Base-by-base conservation (phyloP, 176 grass and related monocot genomes). In the Puya raimondii region DNA sequence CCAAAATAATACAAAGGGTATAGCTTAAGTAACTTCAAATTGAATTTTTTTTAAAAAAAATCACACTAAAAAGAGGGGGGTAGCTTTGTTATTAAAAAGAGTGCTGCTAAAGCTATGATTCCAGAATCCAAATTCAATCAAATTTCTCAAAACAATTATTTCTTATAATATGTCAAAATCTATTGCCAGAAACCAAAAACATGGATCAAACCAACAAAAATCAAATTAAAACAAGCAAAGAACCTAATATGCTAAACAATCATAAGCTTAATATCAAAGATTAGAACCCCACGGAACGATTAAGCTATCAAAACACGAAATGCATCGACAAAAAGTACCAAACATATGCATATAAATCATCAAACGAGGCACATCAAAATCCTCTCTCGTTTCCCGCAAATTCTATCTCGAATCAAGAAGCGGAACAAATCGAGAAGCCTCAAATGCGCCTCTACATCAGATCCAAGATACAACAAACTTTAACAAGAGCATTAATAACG, bases 1-100 rank as follows among this genome's bases (percentile, higher is more conserved):
- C 66, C 50, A 74, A 78, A 81, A 85, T 84, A 78, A 84, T 75
- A 76, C 74, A 81, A 88, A 85, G 80, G 73, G 73, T 74, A 73
- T 78, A 81, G 77, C 73, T 84, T 74, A 86, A 88, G 65, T 58
- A 80, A 53, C 69, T 78, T 74, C 49, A 23, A 67, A 77, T 70
- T 70, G 18, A 15, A 25, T 27, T 74, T 80, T 83, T 65, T 67
- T 65, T 67, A 74, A 53, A 51, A 78, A 78, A 81, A 68, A 66
- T 68, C 64, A 54, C 65, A 57, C 29, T 78, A 78, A 72, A 49
- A 56, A 66, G 15, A 53, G 15, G 57, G 12, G 49, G 23, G 64
- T 21, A 70, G 80, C 59, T 77, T 73, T 80, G 80, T 56, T 61
- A 74, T 66, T 70, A 80, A 73, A 65, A 73, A 61, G 76, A 74